Evolutionary conservation across 2,329 filamentous ascomycete genomes (phyloP).

Genomic region (Neopestalotiopsis sp.): DNA sequence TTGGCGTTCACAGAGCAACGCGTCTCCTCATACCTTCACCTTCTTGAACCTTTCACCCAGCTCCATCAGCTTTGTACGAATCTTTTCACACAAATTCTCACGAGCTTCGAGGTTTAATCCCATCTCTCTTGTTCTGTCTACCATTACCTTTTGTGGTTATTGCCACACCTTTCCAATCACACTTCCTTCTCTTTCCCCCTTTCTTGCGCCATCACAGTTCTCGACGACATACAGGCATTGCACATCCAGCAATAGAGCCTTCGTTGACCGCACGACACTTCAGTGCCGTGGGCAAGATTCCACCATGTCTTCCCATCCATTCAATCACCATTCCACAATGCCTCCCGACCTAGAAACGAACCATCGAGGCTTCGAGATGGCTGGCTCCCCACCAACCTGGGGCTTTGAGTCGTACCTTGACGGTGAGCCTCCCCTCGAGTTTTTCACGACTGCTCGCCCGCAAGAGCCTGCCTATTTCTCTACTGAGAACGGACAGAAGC

Average conservation of each 20-base stretch:
- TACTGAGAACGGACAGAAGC: constrained; percentile 20
- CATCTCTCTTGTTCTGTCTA: background rate
- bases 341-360: background rate
- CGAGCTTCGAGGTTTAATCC: no score
- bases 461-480: constrained; percentile 24
- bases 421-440: constrained; percentile 24
- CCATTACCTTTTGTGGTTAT: background rate
- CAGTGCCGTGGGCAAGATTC: no score
- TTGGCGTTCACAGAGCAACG: no score
- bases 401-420: constrained; percentile 5
- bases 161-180: background rate
- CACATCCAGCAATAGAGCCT: no score
- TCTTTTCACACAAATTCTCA: no score
- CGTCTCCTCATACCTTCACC: no score
- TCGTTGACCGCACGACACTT: no score
- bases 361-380: background rate
- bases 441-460: constrained; percentile 23
- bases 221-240: no score
- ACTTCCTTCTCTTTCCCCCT: background rate
- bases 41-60: no score
- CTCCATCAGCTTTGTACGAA: no score
- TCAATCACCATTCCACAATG: background rate
- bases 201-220: no score
- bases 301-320: background rate
- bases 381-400: constrained; percentile 9